Conservation (phyloP, 2,329 filamentous ascomycete species). For the Chaetomium globosum region DNA sequence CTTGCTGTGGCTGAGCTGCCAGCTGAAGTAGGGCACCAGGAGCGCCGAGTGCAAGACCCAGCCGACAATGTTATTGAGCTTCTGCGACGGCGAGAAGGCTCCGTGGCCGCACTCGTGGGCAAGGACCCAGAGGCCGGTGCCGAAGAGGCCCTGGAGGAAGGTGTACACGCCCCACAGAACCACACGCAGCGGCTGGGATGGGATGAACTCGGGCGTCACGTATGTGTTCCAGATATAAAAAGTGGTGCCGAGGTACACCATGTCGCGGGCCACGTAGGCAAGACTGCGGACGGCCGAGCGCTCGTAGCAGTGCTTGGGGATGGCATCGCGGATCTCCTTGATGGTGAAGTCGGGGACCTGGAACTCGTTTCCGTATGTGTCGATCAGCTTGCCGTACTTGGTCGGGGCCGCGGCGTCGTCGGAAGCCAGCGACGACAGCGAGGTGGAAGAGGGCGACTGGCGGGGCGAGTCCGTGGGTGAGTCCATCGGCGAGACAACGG, state of each 20-base stretch:
- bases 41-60: slow-evolving; percentile 66
- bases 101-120: slow-evolving; percentile 98
- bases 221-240: slow-evolving; percentile 90
- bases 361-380: slow-evolving; percentile 95
- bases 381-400: slow-evolving; percentile 69
- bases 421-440: slow-evolving; percentile 84
- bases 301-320: slow-evolving; percentile 96
- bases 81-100: slow-evolving; percentile 90
- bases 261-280: slow-evolving; percentile 81
- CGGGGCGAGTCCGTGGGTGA: slow-evolving; percentile 64
- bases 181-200: slow-evolving; percentile 67
- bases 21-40: slow-evolving; percentile 92
- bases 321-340: slow-evolving; percentile 95
- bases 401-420: slow-evolving; percentile 49
- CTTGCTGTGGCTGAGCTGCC: slow-evolving; percentile 99
- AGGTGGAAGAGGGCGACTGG: slow-evolving; percentile 77
- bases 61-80: slow-evolving; percentile 85
- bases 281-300: slow-evolving; percentile 76
- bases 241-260: slow-evolving; percentile 69
- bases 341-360: slow-evolving; percentile 93
- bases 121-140: slow-evolving; percentile 91
- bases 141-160: slow-evolving; percentile 87
- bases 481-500: slow-evolving; percentile 60
- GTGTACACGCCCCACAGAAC: slow-evolving; percentile 69
- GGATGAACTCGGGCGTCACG: slow-evolving; percentile 80